Base-by-base conservation (phyloP, 768 basidiomycete genomes). In the Mycena leptocephala region DNA sequence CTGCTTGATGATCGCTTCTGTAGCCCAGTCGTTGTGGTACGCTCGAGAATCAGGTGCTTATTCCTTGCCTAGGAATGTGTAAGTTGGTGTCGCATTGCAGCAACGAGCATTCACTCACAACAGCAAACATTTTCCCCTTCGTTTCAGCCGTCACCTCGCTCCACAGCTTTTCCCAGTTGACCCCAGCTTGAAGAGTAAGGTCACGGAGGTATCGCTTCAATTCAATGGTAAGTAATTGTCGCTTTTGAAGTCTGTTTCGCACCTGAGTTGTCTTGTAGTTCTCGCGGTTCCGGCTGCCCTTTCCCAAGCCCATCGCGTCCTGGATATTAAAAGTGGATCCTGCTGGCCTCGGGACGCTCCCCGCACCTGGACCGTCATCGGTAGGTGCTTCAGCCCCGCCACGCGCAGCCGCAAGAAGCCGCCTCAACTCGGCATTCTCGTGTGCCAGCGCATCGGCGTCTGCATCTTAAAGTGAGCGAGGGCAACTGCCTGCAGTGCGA, bases 21-120 rank as follows among this genome's bases (percentile, higher is more conserved):
- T 83, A 1, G 82, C 82, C 81, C 79, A 83, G 48, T 82, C 79
- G 56, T 81, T 80, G 13, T 37, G 30, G 13, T 30, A 72, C 37
- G n/a, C 6, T 9, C 61, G 5, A 72, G 62, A 48, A 53, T 53
- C 1, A 62, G 70, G 37, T 72, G 70, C 0, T 22, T 33, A 2
- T 53, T 28, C 24, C 46, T 24, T 0, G 70, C 70, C 70, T 72
- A 8, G 2, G 28, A n/a, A n/a, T 11, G 14, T 8, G 18, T 30
- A 22, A 62, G 28, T 3, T 9, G 41, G 16, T 3, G n/a, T 26
- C n/a, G n/a, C n/a, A 24, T 51, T 24, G 26, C 7, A 2, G 14
- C 1, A 13, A 9, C n/a, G n/a, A n/a, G n/a, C 6, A 9, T 1
- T 5, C 24, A 63, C 62, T 51, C 10, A 72, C 70, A 5, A 72